These are phyloP conservation scores for Avena insularis DNA, from an alignment of 176 grass and related monocot species.

Conservation along the genomic window DNA sequence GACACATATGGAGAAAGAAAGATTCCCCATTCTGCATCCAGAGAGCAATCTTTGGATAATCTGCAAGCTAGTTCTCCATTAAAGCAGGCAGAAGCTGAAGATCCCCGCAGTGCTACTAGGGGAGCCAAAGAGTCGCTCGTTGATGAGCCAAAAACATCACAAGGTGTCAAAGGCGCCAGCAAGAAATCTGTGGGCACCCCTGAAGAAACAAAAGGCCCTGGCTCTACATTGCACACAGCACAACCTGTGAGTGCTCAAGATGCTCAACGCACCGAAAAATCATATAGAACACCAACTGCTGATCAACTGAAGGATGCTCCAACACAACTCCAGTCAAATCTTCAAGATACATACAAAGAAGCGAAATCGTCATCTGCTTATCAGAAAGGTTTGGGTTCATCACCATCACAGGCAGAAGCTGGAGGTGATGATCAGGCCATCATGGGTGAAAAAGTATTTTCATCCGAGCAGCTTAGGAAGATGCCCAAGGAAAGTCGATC, in stretches of 20 bases:
- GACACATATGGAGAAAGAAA: constrained; percentile 29
- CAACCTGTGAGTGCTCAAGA: constrained; percentile 28
- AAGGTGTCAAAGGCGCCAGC: not conserved
- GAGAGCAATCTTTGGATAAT: constrained; percentile 17
- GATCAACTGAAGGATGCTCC: constrained; percentile 28
- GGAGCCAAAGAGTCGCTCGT: not conserved
- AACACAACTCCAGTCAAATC: constrained; percentile 13
- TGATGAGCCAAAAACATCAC: constrained; percentile 17
- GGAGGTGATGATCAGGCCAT: not conserved
- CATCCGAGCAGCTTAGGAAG: constrained; percentile 29
- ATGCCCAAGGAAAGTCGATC: constrained; percentile 20
- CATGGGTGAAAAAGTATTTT: constrained; percentile 20
- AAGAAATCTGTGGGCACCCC: constrained; percentile 21
- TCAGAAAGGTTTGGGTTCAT: constrained; percentile 17
- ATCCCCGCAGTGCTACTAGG: constrained; percentile 16
- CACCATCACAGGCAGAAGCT: constrained; percentile 17
- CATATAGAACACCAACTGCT: constrained; percentile 24
- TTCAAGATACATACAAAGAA: not conserved
- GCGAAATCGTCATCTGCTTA: not conserved
- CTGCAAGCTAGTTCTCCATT: constrained; percentile 26
- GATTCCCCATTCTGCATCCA: constrained; percentile 11
- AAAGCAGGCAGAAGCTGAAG: constrained; percentile 32
- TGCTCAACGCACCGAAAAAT: constrained; percentile 11
- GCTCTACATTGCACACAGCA: constrained; percentile 20
- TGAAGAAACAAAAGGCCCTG: constrained; percentile 36